These are phyloP conservation scores for Psilocybe cyanescens DNA, from an alignment of 768 basidiomycete genomes.

Conservation along the genomic window DNA sequence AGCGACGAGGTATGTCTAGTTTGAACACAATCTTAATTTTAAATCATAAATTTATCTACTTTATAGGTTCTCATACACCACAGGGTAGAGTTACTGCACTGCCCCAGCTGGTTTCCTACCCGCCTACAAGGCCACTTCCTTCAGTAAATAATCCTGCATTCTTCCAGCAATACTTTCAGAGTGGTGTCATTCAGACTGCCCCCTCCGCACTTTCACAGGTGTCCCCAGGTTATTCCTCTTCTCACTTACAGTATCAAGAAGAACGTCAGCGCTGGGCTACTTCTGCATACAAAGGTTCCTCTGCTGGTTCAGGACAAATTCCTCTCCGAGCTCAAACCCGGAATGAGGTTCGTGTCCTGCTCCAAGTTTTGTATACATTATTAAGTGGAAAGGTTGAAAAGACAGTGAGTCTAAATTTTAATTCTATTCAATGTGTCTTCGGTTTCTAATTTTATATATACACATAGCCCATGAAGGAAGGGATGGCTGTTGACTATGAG, in stretches of 20 bases:
- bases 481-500: background rate
- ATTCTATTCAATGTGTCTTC: no score
- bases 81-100: constrained; percentile 6
- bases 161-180: background rate
- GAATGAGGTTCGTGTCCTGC: no score
- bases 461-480: background rate
- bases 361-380: no score
- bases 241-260: background rate
- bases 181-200: background rate
- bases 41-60: no score
- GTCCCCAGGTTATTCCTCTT: background rate
- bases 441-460: background rate
- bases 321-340: no score
- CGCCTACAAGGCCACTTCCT: no score
- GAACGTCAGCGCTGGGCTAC: background rate
- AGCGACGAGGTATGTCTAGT: no score
- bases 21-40: no score
- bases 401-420: no score
- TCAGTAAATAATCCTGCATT: background rate
- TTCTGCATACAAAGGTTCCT: background rate
- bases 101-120: background rate
- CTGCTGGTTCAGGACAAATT: no score
- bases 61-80: constrained; percentile 2
- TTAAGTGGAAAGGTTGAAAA: no score
- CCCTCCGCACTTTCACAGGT: background rate